A percentile compares a stretch with the other conserved stretches of the same genome.
These are phyloP conservation scores for Triticum urartu DNA, from an alignment of 176 grass and related monocot genomes.

Conservation along the genomic window DNA sequence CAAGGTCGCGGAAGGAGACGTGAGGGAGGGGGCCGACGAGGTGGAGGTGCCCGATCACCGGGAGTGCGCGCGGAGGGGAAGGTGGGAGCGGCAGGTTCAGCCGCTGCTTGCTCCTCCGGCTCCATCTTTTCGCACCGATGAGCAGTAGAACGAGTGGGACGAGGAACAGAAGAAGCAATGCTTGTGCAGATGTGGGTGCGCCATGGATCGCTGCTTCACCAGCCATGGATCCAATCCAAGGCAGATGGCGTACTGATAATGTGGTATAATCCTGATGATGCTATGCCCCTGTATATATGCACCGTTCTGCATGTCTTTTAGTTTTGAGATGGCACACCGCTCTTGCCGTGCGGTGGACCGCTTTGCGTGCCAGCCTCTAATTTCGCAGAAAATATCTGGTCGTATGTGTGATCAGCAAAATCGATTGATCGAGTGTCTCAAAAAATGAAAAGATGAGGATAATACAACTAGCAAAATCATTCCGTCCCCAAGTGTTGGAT, in stretches of 20 bases:
- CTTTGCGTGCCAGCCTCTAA: not conserved
- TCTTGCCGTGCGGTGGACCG: not conserved
- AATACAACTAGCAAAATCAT: not conserved
- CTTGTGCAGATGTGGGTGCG: not conserved
- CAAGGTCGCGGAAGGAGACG: not conserved
- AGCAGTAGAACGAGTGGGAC: not conserved
- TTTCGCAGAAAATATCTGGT: not conserved
- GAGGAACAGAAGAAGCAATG: not conserved
- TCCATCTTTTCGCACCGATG: not conserved
- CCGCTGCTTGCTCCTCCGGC: not conserved
- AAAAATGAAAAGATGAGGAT: not conserved
- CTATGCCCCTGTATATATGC: not conserved
- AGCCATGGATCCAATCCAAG: not conserved
- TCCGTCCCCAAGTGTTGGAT: not conserved
- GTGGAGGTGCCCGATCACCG: slow-evolving; percentile 11
- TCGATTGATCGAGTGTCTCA: not conserved
- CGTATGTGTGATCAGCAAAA: not conserved
- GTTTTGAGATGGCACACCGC: too few species aligned
- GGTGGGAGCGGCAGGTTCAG: not conserved
- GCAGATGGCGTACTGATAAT: not conserved
- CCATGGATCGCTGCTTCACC: not conserved
- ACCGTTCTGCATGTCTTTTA: too few species aligned
- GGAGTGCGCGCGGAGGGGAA: not conserved
- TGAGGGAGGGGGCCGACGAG: not conserved
- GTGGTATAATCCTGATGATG: not conserved